Conservation (phyloP, 2,329 filamentous ascomycete genomes). For the Fusarium falciforme region DNA sequence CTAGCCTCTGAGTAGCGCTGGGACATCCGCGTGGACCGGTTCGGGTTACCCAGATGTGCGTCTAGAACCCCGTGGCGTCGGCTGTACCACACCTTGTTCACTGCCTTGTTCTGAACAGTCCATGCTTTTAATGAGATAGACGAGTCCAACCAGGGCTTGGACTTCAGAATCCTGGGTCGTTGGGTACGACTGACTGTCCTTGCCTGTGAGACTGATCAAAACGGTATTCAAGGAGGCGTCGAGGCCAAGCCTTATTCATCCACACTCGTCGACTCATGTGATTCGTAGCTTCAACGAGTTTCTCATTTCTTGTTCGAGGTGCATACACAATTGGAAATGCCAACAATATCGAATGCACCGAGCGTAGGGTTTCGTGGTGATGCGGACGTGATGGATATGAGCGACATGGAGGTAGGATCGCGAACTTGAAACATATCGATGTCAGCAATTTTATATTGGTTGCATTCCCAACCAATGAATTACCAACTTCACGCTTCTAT, state of each 20-base stretch:
- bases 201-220: background rate
- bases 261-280: background rate
- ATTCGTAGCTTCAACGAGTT: background rate
- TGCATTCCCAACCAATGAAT: background rate
- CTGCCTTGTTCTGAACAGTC: slow-evolving; percentile 26
- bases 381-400: background rate
- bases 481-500: background rate
- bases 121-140: slow-evolving; percentile 18
- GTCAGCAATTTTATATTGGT: background rate
- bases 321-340: background rate
- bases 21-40: background rate
- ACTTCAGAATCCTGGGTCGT: slow-evolving; percentile 26
- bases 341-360: too few species aligned
- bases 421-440: background rate
- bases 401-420: background rate
- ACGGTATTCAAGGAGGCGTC: background rate
- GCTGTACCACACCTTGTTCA: slow-evolving; percentile 36
- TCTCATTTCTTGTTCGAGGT: background rate
- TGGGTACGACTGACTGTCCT: background rate
- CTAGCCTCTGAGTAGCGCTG: slow-evolving; percentile 22
- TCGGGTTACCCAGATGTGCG: slow-evolving; percentile 25
- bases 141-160: background rate
- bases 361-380: background rate
- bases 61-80: slow-evolving; percentile 29
- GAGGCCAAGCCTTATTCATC: background rate